Conservation (phyloP, 2,329 filamentous ascomycete genomes). For the Graphilbum ipis-grandicollis region DNA sequence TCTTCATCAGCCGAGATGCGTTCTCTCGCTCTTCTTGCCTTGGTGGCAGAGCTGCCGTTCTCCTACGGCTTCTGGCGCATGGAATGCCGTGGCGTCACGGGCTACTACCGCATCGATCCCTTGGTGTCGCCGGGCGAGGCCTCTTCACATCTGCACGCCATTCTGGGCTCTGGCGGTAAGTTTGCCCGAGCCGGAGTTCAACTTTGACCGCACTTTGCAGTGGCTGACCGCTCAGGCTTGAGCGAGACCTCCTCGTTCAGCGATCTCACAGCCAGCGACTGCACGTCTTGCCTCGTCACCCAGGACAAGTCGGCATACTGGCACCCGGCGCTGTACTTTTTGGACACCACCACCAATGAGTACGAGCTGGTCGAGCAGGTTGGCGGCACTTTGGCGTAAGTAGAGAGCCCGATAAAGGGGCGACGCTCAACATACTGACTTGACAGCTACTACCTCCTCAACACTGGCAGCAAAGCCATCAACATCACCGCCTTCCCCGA, state of each 20-base stretch:
- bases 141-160: conserved; percentile 52
- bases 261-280: conserved; percentile 42
- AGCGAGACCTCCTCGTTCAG: conserved; percentile 35
- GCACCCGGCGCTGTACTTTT: conserved; percentile 65
- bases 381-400: conserved; percentile 74
- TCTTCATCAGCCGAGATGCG: background rate
- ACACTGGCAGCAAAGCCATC: conserved; percentile 28
- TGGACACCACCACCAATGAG: conserved; percentile 43
- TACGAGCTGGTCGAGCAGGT: conserved; percentile 54
- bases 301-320: conserved; percentile 84
- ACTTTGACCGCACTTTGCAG: background rate
- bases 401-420: conserved; percentile 12
- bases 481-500: conserved; percentile 56
- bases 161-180: conserved; percentile 64
- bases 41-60: conserved; percentile 5
- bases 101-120: conserved; percentile 60
- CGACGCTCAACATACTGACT: background rate
- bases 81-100: conserved; percentile 57
- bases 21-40: background rate
- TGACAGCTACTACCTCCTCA: conserved; percentile 67
- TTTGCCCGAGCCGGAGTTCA: too few species aligned
- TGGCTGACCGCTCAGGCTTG: conserved; percentile 36
- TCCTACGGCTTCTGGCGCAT: conserved; percentile 71
- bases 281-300: conserved; percentile 65
- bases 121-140: conserved; percentile 44